Evolutionary conservation across 768 basidiomycete genomes (phyloP).

Genomic region (Kwoniella dejecticola): DNA sequence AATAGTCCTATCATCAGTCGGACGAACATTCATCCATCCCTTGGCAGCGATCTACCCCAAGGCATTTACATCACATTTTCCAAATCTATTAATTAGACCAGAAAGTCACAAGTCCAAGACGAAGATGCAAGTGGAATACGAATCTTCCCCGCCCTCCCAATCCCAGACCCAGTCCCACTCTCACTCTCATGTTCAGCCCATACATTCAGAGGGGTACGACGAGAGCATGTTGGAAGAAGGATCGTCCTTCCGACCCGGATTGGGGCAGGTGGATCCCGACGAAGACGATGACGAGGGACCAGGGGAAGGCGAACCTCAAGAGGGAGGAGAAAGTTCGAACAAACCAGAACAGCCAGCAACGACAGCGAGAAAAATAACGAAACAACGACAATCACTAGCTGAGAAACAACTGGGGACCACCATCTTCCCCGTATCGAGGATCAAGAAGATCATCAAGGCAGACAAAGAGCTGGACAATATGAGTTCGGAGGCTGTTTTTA

Average conservation of each 20-base stretch:
- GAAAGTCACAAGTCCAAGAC: too few relatives aligned
- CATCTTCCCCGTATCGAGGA: constrained; percentile 70
- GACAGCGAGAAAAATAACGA: constrained; percentile 30
- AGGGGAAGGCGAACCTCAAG: constrained; percentile 15
- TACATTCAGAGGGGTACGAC: background rate
- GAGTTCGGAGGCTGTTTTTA: constrained; percentile 73
- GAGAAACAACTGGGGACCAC: constrained; percentile 67
- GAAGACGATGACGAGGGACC: constrained; percentile 14
- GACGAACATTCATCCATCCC: too few relatives aligned
- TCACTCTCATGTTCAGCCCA: too few relatives aligned
- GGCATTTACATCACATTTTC: too few relatives aligned
- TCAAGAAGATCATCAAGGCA: constrained; percentile 82
- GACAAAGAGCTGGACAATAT: constrained; percentile 66
- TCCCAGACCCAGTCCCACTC: too few relatives aligned
- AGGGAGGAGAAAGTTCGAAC: constrained; percentile 15
- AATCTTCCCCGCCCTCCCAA: constrained; percentile 3
- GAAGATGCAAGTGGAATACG: constrained; percentile 20
- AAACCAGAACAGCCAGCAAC: constrained; percentile 5
- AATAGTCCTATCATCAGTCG: too few relatives aligned
- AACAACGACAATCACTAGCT: constrained; percentile 45
- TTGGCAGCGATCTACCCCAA: too few relatives aligned
- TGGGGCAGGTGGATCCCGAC: background rate
- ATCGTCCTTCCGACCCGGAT: background rate
- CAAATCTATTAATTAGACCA: too few relatives aligned
- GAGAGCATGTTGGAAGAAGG: background rate